These are phyloP conservation scores for Hypoxylon intermedium DNA, from an alignment of 495 filamentous ascomycete genomes.

Conservation along the genomic window DNA sequence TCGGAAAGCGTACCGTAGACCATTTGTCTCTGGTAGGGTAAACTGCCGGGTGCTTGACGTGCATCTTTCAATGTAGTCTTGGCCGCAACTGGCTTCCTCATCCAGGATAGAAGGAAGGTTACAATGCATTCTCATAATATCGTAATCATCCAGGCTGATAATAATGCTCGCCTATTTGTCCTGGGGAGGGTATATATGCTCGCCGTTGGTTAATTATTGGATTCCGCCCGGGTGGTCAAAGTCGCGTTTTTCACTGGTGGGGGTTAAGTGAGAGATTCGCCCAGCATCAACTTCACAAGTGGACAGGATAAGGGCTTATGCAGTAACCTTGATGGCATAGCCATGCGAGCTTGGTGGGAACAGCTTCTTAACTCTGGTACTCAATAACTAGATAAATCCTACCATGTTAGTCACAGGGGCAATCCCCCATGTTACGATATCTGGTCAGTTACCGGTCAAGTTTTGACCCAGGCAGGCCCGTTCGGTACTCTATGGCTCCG, in stretches of 20 bases:
- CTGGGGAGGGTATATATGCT: not conserved
- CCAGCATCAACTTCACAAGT: not conserved
- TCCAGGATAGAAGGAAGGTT: not conserved
- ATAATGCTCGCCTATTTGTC: not conserved
- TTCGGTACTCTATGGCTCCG: slow-evolving; percentile 4
- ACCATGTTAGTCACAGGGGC: too few species aligned
- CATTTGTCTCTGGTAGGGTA: not conserved
- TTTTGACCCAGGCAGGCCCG: not conserved
- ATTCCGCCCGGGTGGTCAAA: slow-evolving; percentile 17
- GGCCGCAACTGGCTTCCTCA: slow-evolving; percentile 5
- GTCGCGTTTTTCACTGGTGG: slow-evolving; percentile 1
- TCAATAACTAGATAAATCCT: too few species aligned
- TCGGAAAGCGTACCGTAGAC: not conserved
- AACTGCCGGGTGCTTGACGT: not conserved
- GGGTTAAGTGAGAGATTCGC: not conserved
- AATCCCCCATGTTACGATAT: too few species aligned
- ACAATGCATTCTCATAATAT: not conserved
- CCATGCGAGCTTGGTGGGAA: too few species aligned
- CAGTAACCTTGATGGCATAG: too few species aligned
- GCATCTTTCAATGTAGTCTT: slow-evolving; percentile 2
- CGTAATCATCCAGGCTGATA: slow-evolving; percentile 2
- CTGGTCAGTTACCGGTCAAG: too few species aligned
- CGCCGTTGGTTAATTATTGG: slow-evolving; percentile 11
- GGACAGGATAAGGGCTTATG: not conserved
- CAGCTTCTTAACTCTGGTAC: too few species aligned